phyloP scores from a whole-genome alignment of 129 eudicot species.

The Chrysanthemum seticuspe region DNA sequence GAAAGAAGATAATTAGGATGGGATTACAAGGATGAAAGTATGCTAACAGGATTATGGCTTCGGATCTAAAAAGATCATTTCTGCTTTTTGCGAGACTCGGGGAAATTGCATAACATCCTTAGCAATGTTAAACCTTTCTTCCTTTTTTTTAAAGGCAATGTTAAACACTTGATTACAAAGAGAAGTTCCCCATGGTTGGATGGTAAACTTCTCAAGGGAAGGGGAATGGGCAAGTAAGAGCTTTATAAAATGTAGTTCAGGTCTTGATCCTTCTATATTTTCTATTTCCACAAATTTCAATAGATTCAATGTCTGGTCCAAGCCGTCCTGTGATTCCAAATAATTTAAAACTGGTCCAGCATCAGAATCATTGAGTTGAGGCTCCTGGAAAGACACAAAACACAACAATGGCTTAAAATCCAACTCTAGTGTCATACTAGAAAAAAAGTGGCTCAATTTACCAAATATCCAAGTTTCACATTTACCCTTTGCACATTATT shows the following conservation, averaged over 20 bases:
- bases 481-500: background rate
- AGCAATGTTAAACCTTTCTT: background rate
- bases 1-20: no score
- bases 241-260: constrained; percentile 16
- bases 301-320: constrained; percentile 8
- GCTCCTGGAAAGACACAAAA: constrained; percentile 7
- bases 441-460: background rate
- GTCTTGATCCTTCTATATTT: constrained; percentile 12
- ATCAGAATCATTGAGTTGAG: background rate
- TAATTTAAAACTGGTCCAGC: background rate
- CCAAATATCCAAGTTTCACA: no score
- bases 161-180: background rate
- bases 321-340: constrained; percentile 11
- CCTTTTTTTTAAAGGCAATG: no score
- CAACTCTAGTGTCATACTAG: background rate
- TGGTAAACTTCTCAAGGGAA: constrained; percentile 11
- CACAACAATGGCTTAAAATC: background rate
- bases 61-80: constrained; percentile 23
- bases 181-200: background rate
- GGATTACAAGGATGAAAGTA: no score
- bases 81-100: constrained; percentile 29
- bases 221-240: constrained; percentile 27
- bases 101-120: constrained; percentile 23
- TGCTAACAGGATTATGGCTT: background rate
- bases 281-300: background rate